These are phyloP conservation scores for Clarireedia homoeocarpa DNA, from an alignment of 2,329 filamentous ascomycete genomes.

Conservation along the genomic window DNA sequence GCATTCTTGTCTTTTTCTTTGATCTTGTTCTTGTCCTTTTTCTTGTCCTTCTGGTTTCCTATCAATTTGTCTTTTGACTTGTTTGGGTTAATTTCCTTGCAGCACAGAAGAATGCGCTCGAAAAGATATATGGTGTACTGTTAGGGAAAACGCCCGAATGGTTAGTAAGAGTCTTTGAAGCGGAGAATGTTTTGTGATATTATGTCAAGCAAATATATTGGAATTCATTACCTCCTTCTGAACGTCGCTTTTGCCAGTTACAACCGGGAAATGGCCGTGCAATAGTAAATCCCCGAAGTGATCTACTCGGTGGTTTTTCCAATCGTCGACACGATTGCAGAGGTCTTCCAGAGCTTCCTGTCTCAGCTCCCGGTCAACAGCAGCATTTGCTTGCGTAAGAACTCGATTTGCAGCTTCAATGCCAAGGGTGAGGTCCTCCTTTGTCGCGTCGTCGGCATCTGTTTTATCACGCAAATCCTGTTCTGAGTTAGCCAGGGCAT, in stretches of 20 bases:
- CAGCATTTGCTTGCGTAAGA: slow-evolving; percentile 78
- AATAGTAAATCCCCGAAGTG: slow-evolving; percentile 85
- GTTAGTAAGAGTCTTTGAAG: slow-evolving; percentile 19
- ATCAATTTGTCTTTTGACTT: slow-evolving; percentile 73
- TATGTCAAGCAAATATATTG: neutral
- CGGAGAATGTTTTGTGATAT: neutral
- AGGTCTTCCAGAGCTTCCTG: slow-evolving; percentile 79
- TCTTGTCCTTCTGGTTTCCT: slow-evolving; percentile 60
- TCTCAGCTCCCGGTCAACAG: slow-evolving; percentile 80
- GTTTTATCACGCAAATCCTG: slow-evolving; percentile 84
- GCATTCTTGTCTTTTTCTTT: slow-evolving; percentile 57
- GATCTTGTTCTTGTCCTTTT: slow-evolving; percentile 66
- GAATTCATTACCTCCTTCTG: slow-evolving; percentile 59
- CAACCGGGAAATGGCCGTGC: slow-evolving; percentile 83
- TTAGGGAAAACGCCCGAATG: slow-evolving; percentile 13
- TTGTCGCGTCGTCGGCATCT: slow-evolving; percentile 59
- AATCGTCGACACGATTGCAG: slow-evolving; percentile 80
- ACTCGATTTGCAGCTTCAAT: slow-evolving; percentile 78
- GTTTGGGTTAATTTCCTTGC: slow-evolving; percentile 85
- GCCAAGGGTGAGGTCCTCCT: slow-evolving; percentile 65
- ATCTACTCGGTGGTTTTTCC: slow-evolving; percentile 87
- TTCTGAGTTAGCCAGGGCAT: slow-evolving; percentile 6
- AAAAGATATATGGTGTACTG: slow-evolving; percentile 98
- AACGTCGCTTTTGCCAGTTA: slow-evolving; percentile 82
- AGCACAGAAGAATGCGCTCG: slow-evolving; percentile 89